Conservation (phyloP, 1,139 yeast genomes). For the Taphrina deformans region DNA sequence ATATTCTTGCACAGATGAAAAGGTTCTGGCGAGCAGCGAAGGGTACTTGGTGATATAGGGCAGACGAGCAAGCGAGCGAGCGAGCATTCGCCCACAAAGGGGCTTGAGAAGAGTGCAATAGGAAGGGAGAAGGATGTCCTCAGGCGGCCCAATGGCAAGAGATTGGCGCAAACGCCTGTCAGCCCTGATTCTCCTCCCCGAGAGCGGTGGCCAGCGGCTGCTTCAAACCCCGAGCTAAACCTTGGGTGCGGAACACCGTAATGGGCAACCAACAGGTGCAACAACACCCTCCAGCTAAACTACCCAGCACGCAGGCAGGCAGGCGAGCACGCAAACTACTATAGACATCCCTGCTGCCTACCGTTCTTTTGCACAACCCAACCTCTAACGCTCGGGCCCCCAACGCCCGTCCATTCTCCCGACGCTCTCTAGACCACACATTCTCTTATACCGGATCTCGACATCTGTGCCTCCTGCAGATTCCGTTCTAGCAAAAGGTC, state of each 20-base stretch:
- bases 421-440: background rate
- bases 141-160: background rate
- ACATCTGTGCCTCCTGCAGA: background rate
- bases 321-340: background rate
- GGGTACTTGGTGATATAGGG: too few species aligned
- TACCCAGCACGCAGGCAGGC: background rate
- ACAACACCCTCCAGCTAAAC: background rate
- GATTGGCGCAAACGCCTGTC: background rate
- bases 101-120: too few species aligned
- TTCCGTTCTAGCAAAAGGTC: background rate
- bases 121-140: background rate
- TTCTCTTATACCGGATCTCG: background rate
- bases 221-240: background rate
- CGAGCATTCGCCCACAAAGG: too few species aligned
- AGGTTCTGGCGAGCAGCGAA: too few species aligned
- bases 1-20: too few species aligned
- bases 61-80: too few species aligned
- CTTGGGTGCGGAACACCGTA: background rate
- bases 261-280: conserved; percentile 5
- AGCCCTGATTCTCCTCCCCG: too few species aligned
- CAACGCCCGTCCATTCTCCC: background rate
- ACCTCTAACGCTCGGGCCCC: too few species aligned
- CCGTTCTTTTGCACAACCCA: background rate
- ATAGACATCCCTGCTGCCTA: background rate
- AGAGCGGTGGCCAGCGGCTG: too few species aligned